Percentiles rank a stretch among this genome's conserved stretches.
Evolutionary conservation across 805 yeast species (phyloP).

Genomic region (Candida golubevii): DNA sequence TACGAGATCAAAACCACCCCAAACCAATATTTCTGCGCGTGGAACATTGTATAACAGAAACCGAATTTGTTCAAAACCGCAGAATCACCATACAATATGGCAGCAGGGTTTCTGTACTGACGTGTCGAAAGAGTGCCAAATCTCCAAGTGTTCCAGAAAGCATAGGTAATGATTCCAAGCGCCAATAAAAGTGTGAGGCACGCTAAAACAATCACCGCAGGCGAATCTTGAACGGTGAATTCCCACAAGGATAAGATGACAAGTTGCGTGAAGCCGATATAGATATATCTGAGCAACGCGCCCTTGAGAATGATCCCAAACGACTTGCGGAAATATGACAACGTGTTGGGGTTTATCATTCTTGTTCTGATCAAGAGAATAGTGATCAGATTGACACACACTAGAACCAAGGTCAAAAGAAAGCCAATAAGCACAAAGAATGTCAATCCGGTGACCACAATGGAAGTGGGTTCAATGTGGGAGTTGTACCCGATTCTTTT

Average conservation of each 20-base stretch:
- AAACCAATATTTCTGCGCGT: constrained; percentile 80
- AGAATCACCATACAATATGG: constrained; percentile 76
- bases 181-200: constrained; percentile 63
- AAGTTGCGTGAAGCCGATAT: constrained; percentile 82
- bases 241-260: constrained; percentile 83
- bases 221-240: constrained; percentile 74
- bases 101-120: constrained; percentile 77
- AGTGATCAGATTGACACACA: constrained; percentile 48
- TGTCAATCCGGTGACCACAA: constrained; percentile 84
- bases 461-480: constrained; percentile 74
- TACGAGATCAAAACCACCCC: constrained; percentile 61
- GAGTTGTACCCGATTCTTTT: constrained; percentile 76
- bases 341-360: constrained; percentile 47
- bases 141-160: constrained; percentile 56
- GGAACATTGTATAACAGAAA: constrained; percentile 84
- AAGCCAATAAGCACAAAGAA: constrained; percentile 77
- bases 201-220: constrained; percentile 83
- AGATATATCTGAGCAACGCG: constrained; percentile 69
- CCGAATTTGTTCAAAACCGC: constrained; percentile 74
- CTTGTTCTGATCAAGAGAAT: constrained; percentile 45
- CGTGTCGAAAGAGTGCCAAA: constrained; percentile 61
- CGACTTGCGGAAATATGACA: constrained; percentile 46
- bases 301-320: constrained; percentile 71
- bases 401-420: constrained; percentile 58
- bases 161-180: constrained; percentile 57